phyloP scores from a whole-genome alignment of 2,329 filamentous ascomycete genomes.

The Daldinia sp. region DNA sequence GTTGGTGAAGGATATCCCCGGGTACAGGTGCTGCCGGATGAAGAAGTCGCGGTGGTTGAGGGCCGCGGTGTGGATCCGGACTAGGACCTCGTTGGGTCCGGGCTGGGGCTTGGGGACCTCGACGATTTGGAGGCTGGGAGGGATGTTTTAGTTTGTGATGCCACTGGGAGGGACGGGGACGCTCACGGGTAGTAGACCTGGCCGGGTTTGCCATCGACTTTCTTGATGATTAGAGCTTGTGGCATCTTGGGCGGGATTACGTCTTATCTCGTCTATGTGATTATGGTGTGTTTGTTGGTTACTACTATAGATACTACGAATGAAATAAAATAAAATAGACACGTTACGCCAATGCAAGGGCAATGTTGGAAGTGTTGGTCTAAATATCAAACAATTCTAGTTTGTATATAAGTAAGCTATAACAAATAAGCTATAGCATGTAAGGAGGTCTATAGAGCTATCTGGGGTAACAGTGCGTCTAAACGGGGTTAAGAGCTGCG shows the following conservation, averaged over 20 bases:
- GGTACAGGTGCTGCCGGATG: slow-evolving; percentile 92
- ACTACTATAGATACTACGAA: background rate
- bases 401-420: background rate
- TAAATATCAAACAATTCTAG: background rate
- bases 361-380: background rate
- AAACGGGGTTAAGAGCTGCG: slow-evolving; percentile 2
- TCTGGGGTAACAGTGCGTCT: background rate
- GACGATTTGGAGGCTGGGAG: slow-evolving; percentile 67
- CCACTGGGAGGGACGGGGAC: background rate
- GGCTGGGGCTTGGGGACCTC: slow-evolving; percentile 73
- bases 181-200: slow-evolving; percentile 85
- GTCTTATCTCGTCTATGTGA: background rate
- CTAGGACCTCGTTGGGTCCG: slow-evolving; percentile 75
- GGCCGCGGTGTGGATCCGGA: slow-evolving; percentile 81
- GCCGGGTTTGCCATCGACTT: slow-evolving; percentile 85
- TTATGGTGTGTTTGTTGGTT: background rate
- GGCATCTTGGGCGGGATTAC: slow-evolving; percentile 57
- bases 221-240: slow-evolving; percentile 71
- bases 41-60: slow-evolving; percentile 97
- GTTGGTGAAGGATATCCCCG: slow-evolving; percentile 80
- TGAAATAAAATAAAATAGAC: background rate
- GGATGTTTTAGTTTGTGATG: slow-evolving; percentile 3
- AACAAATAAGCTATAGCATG: slow-evolving; percentile 2
- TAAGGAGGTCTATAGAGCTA: background rate
- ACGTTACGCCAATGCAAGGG: background rate